These are phyloP conservation scores for Salicornia ramosissima DNA, from an alignment of 148 eudicot species.

Conservation along the genomic window DNA sequence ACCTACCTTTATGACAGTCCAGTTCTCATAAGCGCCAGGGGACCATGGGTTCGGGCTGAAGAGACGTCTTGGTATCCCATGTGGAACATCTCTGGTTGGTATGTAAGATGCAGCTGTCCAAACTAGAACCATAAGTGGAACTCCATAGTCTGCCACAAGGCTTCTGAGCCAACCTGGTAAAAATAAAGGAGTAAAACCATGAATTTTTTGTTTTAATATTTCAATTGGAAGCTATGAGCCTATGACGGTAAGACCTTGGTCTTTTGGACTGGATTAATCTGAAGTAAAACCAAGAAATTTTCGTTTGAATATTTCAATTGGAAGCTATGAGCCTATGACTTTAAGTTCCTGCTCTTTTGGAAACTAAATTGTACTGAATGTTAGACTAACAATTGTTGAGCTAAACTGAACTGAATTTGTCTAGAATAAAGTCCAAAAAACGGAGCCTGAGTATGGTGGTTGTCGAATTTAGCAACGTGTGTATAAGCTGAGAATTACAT, in stretches of 20 bases:
- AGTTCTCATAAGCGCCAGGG: conserved; percentile 84
- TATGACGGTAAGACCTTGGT: too few species aligned
- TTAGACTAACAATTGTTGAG: too few species aligned
- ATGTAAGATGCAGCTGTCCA: conserved; percentile 83
- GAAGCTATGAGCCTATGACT: background rate
- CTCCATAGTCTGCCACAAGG: conserved; percentile 87
- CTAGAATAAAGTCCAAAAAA: background rate
- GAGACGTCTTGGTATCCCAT: conserved; percentile 79
- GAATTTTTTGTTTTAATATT: background rate
- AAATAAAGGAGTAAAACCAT: background rate
- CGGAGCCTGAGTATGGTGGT: too few species aligned
- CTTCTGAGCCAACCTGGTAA: conserved; percentile 79
- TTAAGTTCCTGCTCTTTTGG: too few species aligned
- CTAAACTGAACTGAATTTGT: too few species aligned
- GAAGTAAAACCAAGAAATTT: background rate
- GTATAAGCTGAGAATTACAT: background rate
- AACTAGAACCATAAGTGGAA: conserved; percentile 83
- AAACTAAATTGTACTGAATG: too few species aligned
- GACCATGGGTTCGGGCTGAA: conserved; percentile 97
- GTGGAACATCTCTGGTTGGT: conserved; percentile 67
- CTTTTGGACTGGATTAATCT: too few species aligned
- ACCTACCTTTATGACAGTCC: conserved; percentile 76
- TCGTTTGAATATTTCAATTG: background rate
- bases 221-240: background rate
- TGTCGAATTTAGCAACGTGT: too few species aligned